These are phyloP conservation scores for Ploettnerulaceae sp. DNA, from an alignment of 2,329 filamentous ascomycete genomes.

Conservation along the genomic window DNA sequence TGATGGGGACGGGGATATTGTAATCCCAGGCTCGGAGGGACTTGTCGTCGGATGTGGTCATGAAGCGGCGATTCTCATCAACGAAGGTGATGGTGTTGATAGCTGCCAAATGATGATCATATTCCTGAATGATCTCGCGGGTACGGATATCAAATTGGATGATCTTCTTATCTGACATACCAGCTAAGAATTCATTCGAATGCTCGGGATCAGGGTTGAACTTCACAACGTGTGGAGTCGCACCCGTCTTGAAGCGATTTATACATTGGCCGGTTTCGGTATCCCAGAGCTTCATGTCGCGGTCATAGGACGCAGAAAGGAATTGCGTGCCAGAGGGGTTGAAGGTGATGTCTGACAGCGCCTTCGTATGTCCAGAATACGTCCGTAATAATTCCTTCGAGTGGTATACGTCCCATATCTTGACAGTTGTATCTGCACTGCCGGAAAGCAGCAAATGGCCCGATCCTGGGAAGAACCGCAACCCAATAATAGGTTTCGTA, in stretches of 20 bases:
- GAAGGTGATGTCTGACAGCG: conserved; percentile 86
- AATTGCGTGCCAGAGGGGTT: conserved; percentile 78
- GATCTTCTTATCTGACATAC: conserved; percentile 99
- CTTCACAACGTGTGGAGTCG: conserved; percentile 89
- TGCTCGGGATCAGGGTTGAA: conserved; percentile 81
- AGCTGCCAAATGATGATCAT: conserved; percentile 95
- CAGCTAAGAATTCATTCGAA: conserved; percentile 86
- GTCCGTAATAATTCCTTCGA: conserved; percentile 81
- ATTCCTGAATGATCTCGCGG: conserved; percentile 83
- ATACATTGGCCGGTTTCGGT: conserved; percentile 90
- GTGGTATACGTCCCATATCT: conserved; percentile 94
- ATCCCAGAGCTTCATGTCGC: conserved; percentile 97
- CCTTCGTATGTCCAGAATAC: conserved; percentile 87
- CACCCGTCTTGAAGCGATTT: conserved; percentile 84
- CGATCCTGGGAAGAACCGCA: conserved; percentile 84
- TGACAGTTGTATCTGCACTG: conserved; percentile 85
- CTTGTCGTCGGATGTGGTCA: conserved; percentile 97
- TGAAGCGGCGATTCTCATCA: conserved; percentile 90
- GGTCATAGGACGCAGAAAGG: conserved; percentile 86
- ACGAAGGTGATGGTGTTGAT: conserved; percentile 98
- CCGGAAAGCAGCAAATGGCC: conserved; percentile 86
- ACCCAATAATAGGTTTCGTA: conserved; percentile 76
- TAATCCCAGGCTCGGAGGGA: conserved; percentile 96
- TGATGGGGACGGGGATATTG: conserved; percentile 96
- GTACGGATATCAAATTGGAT: conserved; percentile 90